Evolutionary conservation across 441 rosid genomes (phyloP), one percentile per base, ranked within the genome.

Genomic region (Dalechampia spathulata): DNA sequence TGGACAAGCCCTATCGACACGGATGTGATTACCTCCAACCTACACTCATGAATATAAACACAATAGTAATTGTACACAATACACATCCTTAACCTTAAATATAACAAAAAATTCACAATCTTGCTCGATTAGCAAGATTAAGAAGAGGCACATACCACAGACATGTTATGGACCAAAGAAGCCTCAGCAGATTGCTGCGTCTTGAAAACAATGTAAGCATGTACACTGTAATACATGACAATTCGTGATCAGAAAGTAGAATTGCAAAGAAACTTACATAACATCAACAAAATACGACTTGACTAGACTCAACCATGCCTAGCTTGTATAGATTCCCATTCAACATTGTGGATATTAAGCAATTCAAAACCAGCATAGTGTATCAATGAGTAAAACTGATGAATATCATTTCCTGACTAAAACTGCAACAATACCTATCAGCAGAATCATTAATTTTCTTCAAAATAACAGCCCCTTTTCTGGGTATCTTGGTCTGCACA

Each of bases 1-100:
- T 0, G 99, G 97, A 62, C 96, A 85, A 11, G 97, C 97, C 77
- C 97, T 73, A 74, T 93, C 99, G 44, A 93, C 96, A 30, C 97
- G 97, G 51, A 93, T 65, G 58, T 93, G 99, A 65, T 93, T 83
- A 56, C 95, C 95, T 54, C 69, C 91, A 70, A 90, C 79, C 97
- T 92, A 30, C 16, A 45, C 3, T 36, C 17, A 56, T 15, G 61
- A 42, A 52, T 12, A 63, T 2, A 11, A 42, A 7, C 22, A 17
- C 4, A 30, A 30, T 30, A 30, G 34, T 9, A 22, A 38, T 30
- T 60, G 27, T 30, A 42, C 45, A 15, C 43, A 16, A 23, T n/a
- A 26, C 3, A 49, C n/a, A 23, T 17, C 13, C 2, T 15, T 15
- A 17, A 11, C 0, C 20, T 14, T 2, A 7, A 28, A 43, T 30